Conservation (phyloP, 108 stramenopile species). For the Cyclostephanos tholiformis region DNA sequence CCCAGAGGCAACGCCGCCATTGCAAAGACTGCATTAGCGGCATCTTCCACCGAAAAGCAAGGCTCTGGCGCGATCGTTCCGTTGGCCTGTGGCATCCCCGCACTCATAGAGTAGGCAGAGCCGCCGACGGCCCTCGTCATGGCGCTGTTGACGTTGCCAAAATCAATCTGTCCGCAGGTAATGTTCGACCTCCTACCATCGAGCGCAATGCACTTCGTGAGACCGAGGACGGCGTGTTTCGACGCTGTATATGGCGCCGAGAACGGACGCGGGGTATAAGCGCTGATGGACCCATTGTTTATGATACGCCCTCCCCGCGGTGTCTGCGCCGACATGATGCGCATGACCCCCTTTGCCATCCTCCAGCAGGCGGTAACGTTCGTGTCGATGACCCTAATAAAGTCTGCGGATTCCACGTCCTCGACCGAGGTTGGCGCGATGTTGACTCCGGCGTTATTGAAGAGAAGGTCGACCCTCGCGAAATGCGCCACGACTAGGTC, state of each 20-base stretch:
- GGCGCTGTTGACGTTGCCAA: slow-evolving; percentile 72
- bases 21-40: slow-evolving; percentile 63
- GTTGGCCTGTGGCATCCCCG: slow-evolving; percentile 70
- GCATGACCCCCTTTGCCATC: slow-evolving; percentile 70
- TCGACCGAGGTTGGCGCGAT: slow-evolving; percentile 53
- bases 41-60: slow-evolving; percentile 64
- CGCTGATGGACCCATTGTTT: slow-evolving; percentile 79
- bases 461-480: slow-evolving; percentile 61
- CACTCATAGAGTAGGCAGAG: slow-evolving; percentile 28
- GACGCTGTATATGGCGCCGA: slow-evolving; percentile 78
- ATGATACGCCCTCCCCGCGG: slow-evolving; percentile 70
- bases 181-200: slow-evolving; percentile 68
- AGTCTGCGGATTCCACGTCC: slow-evolving; percentile 48
- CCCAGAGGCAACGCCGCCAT: slow-evolving; percentile 75
- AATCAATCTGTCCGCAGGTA: slow-evolving; percentile 72
- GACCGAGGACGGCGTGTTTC: slow-evolving; percentile 73
- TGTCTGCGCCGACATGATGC: slow-evolving; percentile 54
- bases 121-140: slow-evolving; percentile 40
- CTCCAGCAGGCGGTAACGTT: slow-evolving; percentile 77
- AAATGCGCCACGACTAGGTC: slow-evolving; percentile 17
- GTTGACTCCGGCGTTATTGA: slow-evolving; percentile 85
- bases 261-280: slow-evolving; percentile 67
- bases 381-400: slow-evolving; percentile 60
- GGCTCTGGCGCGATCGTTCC: slow-evolving; percentile 62
- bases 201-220: slow-evolving; percentile 70